Evolutionary conservation across 2,329 filamentous ascomycete species (phyloP), one percentile per base, ranked within the genome.

Genomic region (Cladophialophora psammophila): DNA sequence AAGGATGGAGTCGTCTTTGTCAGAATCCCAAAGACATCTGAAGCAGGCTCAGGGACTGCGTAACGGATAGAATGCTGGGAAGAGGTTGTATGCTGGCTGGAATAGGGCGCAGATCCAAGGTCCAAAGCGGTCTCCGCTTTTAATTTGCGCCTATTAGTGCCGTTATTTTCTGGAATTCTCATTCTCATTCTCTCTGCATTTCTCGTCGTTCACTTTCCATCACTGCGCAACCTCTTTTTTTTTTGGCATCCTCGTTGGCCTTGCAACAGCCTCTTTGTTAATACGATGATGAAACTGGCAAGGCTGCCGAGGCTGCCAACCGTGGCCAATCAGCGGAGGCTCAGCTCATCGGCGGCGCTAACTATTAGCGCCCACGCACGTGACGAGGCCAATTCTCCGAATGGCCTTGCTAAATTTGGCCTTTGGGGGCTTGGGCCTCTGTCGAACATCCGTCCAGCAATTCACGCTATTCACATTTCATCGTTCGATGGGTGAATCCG

Each of bases 381-480:
- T 61, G 59, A 61, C 26, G 7, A 15, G 3, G 10, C 6, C 36
- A 61, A 61, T 61, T 53, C 59, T 61, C 59, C 59, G 59, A 61
- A 34, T 10, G 42, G 57, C 38, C 57, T 60, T 60, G 38, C 59
- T 61, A 61, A 65, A 56, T 61, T 61, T 61, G 63, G 63, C 53
- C 53, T 12, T 55, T 50, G 18, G 45, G 53, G 31, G 34, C 53
- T 36, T 53, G 59, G 50, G 59, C 45, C 59, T 61, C 52, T 54
- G 59, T 61, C 34, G 34, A 61, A n/a, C 45, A 45, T 48, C 42
- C 50, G 45, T 48, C 63, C 50, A 62, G 52, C 61, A 59, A 34
- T 56, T 36, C 61, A 68, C 48, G 57, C 40, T 45, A 18, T 32
- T 63, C 59, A 63, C 64, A 60, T 63, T 58, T 31, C 45, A 53